Percentiles rank a stretch among this genome's conserved stretches.
These are phyloP conservation scores for Syncephalastrum racemosum DNA, from an alignment of 371 early-diverging fungal genomes.

Conservation along the genomic window DNA sequence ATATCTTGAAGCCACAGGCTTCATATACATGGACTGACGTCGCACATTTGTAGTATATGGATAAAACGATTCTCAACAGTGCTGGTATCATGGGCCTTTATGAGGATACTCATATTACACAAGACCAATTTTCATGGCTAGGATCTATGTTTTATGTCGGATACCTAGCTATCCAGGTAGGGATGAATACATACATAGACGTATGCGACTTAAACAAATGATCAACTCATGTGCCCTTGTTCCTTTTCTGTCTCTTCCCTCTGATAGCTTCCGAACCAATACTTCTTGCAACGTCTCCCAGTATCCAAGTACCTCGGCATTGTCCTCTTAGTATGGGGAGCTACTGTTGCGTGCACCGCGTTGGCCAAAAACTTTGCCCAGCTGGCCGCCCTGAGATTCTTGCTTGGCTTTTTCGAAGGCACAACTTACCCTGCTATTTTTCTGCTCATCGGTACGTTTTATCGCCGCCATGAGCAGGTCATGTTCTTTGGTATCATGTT, in stretches of 20 bases:
- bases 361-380: constrained; percentile 11
- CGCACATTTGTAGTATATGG: constrained; percentile 19
- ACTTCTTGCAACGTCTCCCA: constrained; percentile 14
- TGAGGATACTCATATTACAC: constrained; percentile 16
- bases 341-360: constrained; percentile 2
- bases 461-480: constrained; percentile 15
- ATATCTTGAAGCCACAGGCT: not conserved
- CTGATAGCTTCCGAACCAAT: constrained; percentile 12
- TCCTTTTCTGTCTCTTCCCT: not conserved
- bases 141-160: constrained; percentile 19
- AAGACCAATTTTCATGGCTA: constrained; percentile 10
- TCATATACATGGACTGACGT: not conserved
- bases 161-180: constrained; percentile 16
- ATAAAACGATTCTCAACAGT: constrained; percentile 25
- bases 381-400: constrained; percentile 9
- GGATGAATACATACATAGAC: no score
- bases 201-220: not conserved
- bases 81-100: constrained; percentile 26
- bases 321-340: constrained; percentile 14
- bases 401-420: constrained; percentile 18
- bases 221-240: not conserved
- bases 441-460: constrained; percentile 12
- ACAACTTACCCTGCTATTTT: constrained; percentile 16
- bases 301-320: constrained; percentile 10
- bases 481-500: no score